Conservation (phyloP, 2,329 filamentous ascomycete species). For the Xylariaceae sp. region DNA sequence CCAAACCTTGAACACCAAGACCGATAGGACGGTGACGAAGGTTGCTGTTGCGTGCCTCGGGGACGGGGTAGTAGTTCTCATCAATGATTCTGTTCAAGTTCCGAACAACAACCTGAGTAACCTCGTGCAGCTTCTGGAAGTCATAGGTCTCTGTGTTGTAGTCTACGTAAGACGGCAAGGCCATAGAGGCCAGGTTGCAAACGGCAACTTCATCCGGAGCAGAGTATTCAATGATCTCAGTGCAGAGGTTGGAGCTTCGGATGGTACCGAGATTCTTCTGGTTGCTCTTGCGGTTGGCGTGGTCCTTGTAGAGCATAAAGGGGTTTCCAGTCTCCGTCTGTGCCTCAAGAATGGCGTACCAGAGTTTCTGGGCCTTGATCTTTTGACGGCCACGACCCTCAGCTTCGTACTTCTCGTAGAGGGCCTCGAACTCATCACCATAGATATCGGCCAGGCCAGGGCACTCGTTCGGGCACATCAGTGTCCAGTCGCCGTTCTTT, state of each 20-base stretch:
- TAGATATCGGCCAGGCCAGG: conserved; percentile 94
- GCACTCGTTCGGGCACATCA: conserved; percentile 97
- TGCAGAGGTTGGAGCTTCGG: conserved; percentile 97
- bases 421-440: conserved; percentile 90
- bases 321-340: conserved; percentile 99
- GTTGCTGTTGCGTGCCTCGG: conserved; percentile 91
- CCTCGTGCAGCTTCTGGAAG: conserved; percentile 95
- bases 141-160: conserved; percentile 80
- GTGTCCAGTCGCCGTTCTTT: conserved; percentile 91
- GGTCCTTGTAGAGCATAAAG: conserved; percentile 99
- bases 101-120: conserved; percentile 83
- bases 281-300: conserved; percentile 98
- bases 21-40: conserved; percentile 94
- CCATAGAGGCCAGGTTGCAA: conserved; percentile 93
- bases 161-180: conserved; percentile 87
- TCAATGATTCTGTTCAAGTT: conserved; percentile 99
- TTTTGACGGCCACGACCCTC: conserved; percentile 85
- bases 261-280: conserved; percentile 99
- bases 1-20: conserved; percentile 94
- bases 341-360: conserved; percentile 96
- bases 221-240: conserved; percentile 96
- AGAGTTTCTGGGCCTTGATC: conserved; percentile 96
- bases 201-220: conserved; percentile 97
- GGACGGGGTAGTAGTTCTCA: conserved; percentile 96
- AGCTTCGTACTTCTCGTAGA: conserved; percentile 89